Percentiles rank a stretch among this genome's conserved stretches.
phyloP scores from a whole-genome alignment of 495 filamentous ascomycete species.

The Neurospora cerealis region DNA sequence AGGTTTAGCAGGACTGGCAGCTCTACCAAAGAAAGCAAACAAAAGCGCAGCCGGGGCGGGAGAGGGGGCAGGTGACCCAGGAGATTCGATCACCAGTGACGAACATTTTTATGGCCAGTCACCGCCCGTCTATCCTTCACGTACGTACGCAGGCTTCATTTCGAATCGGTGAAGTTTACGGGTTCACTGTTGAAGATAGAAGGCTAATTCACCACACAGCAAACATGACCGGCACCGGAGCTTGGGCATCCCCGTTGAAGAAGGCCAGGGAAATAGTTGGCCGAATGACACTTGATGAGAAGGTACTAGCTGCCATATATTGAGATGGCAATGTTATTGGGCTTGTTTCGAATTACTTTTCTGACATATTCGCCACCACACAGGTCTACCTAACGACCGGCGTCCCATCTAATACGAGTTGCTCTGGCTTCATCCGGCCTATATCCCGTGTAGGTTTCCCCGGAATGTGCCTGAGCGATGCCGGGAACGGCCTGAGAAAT shows the following conservation, averaged over 20 bases:
- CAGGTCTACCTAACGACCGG: slow-evolving; percentile 47
- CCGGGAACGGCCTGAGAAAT: slow-evolving; percentile 48
- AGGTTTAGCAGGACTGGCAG: slow-evolving; percentile 24
- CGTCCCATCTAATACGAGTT: slow-evolving; percentile 31
- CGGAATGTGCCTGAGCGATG: slow-evolving; percentile 55
- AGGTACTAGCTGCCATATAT: slow-evolving; percentile 39
- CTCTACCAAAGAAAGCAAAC: slow-evolving; percentile 15
- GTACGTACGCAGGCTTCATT: slow-evolving; percentile 15
- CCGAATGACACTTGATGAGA: slow-evolving; percentile 50
- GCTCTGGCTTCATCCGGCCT: slow-evolving; percentile 40
- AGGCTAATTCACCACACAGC: slow-evolving; percentile 37
- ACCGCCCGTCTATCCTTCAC: slow-evolving; percentile 48
- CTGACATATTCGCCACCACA: slow-evolving; percentile 17
- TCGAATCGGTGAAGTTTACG: neutral
- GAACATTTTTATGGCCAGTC: slow-evolving; percentile 46
- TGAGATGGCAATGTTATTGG: neutral
- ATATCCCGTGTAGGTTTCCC: slow-evolving; percentile 49
- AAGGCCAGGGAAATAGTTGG: slow-evolving; percentile 46
- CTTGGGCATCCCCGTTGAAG: slow-evolving; percentile 39
- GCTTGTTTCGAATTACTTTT: neutral
- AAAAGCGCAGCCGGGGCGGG: neutral
- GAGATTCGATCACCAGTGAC: slow-evolving; percentile 32
- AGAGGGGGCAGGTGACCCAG: slow-evolving; percentile 2
- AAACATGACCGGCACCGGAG: slow-evolving; percentile 25
- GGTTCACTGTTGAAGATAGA: neutral